phyloP scores from a whole-genome alignment of 208 protist species.

The Strigomonas galati region DNA sequence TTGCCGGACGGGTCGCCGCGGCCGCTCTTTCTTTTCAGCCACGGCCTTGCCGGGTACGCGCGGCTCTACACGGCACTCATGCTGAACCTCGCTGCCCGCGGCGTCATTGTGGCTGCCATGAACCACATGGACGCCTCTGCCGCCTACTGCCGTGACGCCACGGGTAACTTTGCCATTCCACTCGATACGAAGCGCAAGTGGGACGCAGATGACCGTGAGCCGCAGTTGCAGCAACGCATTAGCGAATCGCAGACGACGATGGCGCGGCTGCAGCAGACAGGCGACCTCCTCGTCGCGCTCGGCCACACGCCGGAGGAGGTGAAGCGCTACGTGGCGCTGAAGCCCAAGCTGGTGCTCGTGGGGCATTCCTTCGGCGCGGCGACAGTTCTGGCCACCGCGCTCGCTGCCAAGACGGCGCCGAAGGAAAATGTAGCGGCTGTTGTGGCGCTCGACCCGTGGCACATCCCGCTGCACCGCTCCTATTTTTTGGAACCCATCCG shows the following conservation, averaged over 20 bases:
- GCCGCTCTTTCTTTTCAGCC: slow-evolving; percentile 72
- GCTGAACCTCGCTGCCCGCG: slow-evolving; percentile 67
- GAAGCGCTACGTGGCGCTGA: slow-evolving; percentile 19
- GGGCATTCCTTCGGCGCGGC: slow-evolving; percentile 87
- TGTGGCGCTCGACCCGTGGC: slow-evolving; percentile 70
- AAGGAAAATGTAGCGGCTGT: slow-evolving; percentile 20
- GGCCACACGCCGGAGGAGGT: slow-evolving; percentile 32
- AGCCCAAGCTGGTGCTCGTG: slow-evolving; percentile 34
- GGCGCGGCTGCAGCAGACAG: slow-evolving; percentile 20
- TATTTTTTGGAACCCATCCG: slow-evolving; percentile 43
- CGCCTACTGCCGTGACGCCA: slow-evolving; percentile 62
- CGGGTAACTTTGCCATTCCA: slow-evolving; percentile 19
- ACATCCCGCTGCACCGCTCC: slow-evolving; percentile 37
- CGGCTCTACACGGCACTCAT: slow-evolving; percentile 65
- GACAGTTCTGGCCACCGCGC: slow-evolving; percentile 45
- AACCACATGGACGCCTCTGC: slow-evolving; percentile 81
- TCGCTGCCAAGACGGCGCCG: slow-evolving; percentile 26
- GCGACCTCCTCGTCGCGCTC: slow-evolving; percentile 33
- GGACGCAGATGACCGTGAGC: slow-evolving; percentile 39
- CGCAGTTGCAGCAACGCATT: slow-evolving; percentile 54
- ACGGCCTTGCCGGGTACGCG: slow-evolving; percentile 68
- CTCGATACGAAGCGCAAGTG: slow-evolving; percentile 32
- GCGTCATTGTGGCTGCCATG: slow-evolving; percentile 60
- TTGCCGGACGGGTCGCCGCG: slow-evolving; percentile 26
- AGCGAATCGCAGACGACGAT: slow-evolving; percentile 42